Conservation (phyloP, 1,139 yeast species). For the Yamadazyma atmosphaerica region DNA sequence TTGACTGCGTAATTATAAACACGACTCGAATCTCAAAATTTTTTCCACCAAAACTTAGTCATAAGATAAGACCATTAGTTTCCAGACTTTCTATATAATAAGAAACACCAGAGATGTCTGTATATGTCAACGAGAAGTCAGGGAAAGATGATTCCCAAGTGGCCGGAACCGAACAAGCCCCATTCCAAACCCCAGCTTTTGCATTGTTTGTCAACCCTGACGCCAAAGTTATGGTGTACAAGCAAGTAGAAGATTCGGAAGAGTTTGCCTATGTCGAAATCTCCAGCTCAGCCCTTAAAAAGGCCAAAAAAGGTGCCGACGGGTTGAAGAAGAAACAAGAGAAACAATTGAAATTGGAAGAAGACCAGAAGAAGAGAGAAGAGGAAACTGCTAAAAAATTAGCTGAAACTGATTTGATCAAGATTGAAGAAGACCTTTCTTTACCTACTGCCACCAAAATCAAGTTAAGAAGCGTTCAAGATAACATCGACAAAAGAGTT, state of each 20-base stretch:
- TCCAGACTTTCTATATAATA: no score
- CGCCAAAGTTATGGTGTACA: slow-evolving; percentile 63
- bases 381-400: slow-evolving; percentile 70
- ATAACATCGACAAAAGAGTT: slow-evolving; percentile 62
- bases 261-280: slow-evolving; percentile 68
- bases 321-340: slow-evolving; percentile 87
- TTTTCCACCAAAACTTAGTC: neutral
- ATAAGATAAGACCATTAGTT: no score
- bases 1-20: neutral
- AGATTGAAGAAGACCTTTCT: slow-evolving; percentile 67
- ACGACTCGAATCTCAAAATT: neutral
- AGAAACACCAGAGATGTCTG: slow-evolving; percentile 23
- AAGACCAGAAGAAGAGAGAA: slow-evolving; percentile 58
- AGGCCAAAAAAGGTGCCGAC: slow-evolving; percentile 95
- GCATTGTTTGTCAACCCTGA: slow-evolving; percentile 66
- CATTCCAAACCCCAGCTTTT: slow-evolving; percentile 81
- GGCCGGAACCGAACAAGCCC: slow-evolving; percentile 62
- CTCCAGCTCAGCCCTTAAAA: slow-evolving; percentile 90
- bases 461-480: slow-evolving; percentile 60
- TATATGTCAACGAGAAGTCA: slow-evolving; percentile 68
- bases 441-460: slow-evolving; percentile 69
- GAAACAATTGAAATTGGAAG: slow-evolving; percentile 69
- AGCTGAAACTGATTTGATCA: slow-evolving; percentile 74
- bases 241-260: slow-evolving; percentile 58
- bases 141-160: slow-evolving; percentile 63